phyloP scores from a whole-genome alignment of 2,329 filamentous ascomycete genomes.

The Albifimbria verrucaria region DNA sequence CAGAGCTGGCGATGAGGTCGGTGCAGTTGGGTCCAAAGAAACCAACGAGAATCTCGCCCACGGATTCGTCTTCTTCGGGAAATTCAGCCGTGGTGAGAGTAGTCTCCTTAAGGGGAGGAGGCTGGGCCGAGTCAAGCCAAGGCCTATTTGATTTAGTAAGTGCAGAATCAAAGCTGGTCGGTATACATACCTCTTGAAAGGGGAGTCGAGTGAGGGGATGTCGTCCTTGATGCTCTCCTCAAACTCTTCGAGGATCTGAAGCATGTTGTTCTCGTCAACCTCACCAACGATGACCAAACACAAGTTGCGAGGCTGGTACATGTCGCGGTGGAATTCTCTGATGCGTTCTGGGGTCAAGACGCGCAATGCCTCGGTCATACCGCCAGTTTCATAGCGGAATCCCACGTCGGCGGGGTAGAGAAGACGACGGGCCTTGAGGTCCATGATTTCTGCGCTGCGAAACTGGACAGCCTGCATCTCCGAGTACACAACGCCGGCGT shows the following conservation, averaged over 20 bases:
- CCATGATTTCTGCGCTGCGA: slow-evolving; percentile 79
- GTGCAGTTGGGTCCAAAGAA: slow-evolving; percentile 85
- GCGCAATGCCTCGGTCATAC: slow-evolving; percentile 88
- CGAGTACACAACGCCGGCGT: slow-evolving; percentile 96
- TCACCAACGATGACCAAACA: slow-evolving; percentile 91
- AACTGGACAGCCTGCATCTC: slow-evolving; percentile 98
- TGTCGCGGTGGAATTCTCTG: slow-evolving; percentile 88
- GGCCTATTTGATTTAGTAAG: slow-evolving; percentile 42
- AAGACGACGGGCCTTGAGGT: slow-evolving; percentile 72
- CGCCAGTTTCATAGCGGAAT: slow-evolving; percentile 97
- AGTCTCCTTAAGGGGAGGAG: slow-evolving; percentile 68
- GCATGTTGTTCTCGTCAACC: slow-evolving; percentile 75
- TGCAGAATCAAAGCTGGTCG: neutral
- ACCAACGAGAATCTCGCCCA: slow-evolving; percentile 79
- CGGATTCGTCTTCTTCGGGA: slow-evolving; percentile 93
- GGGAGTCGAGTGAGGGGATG: slow-evolving; percentile 69
- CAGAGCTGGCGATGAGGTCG: slow-evolving; percentile 64
- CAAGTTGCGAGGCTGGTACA: slow-evolving; percentile 97
- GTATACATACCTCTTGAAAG: slow-evolving; percentile 62
- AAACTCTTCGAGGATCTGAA: slow-evolving; percentile 81
- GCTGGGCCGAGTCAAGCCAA: slow-evolving; percentile 85
- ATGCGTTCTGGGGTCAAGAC: slow-evolving; percentile 86
- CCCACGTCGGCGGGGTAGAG: slow-evolving; percentile 87
- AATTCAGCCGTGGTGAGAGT: slow-evolving; percentile 80
- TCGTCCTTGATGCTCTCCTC: slow-evolving; percentile 82